Evolutionary conservation across 768 basidiomycete species (phyloP).

Genomic region (Mycena indigotica): DNA sequence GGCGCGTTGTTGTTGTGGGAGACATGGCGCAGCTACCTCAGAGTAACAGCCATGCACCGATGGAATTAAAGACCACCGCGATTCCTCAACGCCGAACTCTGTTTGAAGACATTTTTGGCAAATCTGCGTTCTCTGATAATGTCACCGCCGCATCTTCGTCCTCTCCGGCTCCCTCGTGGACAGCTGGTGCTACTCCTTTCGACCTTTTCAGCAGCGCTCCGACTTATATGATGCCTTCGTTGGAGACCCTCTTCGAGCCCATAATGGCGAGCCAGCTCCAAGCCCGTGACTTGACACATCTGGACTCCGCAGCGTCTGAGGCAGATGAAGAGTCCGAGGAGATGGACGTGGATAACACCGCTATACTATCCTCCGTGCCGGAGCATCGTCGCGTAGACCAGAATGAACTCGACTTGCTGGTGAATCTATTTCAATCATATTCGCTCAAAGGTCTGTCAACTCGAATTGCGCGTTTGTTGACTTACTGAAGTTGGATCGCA

Average conservation of each 20-base stretch:
- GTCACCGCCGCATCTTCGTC: slow-evolving; percentile 19
- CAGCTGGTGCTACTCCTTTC: slow-evolving; percentile 42
- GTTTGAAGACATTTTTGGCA: slow-evolving; percentile 91
- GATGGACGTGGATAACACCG: slow-evolving; percentile 40
- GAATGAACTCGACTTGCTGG: slow-evolving; percentile 61
- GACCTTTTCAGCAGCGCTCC: slow-evolving; percentile 63
- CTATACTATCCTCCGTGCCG: slow-evolving; percentile 17
- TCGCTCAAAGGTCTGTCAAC: slow-evolving; percentile 42
- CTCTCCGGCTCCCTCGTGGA: slow-evolving; percentile 15
- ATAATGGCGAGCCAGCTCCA: slow-evolving; percentile 42
- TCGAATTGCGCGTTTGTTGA: slow-evolving; percentile 5
- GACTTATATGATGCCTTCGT: slow-evolving; percentile 73
- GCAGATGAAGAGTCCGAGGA: slow-evolving; percentile 42
- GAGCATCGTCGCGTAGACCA: slow-evolving; percentile 43
- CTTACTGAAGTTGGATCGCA: slow-evolving; percentile 3
- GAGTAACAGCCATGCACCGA: slow-evolving; percentile 46
- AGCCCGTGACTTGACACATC: slow-evolving; percentile 16
- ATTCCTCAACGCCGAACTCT: slow-evolving; percentile 52
- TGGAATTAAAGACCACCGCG: slow-evolving; percentile 35
- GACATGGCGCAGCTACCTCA: slow-evolving; percentile 48
- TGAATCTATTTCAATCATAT: slow-evolving; percentile 63
- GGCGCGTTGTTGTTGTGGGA: slow-evolving; percentile 70
- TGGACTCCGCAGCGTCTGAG: slow-evolving; percentile 16
- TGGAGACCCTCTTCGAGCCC: slow-evolving; percentile 70
- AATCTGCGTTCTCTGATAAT: slow-evolving; percentile 57